A percentile compares a stretch with the other conserved stretches of the same genome.
Evolutionary conservation across 805 yeast genomes (phyloP).

Genomic region (Hanseniaspora lachancei): DNA sequence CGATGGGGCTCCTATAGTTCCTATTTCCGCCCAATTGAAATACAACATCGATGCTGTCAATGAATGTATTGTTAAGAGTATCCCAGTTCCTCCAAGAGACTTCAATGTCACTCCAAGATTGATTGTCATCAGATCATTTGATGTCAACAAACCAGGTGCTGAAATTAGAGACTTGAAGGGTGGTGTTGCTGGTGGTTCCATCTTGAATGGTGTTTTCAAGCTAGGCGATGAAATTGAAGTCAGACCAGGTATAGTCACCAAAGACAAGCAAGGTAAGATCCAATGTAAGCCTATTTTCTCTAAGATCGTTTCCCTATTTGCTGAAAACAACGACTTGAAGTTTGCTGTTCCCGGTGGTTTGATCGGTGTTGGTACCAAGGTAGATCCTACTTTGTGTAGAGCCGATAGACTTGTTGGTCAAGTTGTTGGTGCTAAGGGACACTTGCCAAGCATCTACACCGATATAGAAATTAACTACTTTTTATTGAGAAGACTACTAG

Average conservation of each 20-base stretch:
- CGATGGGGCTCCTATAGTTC: conserved; percentile 97
- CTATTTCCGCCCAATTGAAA: conserved; percentile 96
- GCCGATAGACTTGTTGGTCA: conserved; percentile 99
- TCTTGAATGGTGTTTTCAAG: conserved; percentile 90
- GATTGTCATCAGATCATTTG: conserved; percentile 95
- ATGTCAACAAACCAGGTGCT: conserved; percentile 97
- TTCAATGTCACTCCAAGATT: conserved; percentile 86
- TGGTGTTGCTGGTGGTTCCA: conserved; percentile 99
- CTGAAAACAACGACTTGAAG: conserved; percentile 94
- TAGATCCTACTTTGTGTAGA: conserved; percentile 97
- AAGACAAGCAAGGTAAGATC: conserved; percentile 74
- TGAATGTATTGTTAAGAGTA: conserved; percentile 81
- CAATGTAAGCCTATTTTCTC: conserved; percentile 95
- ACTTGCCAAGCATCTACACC: conserved; percentile 88
- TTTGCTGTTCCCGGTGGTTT: conserved; percentile 99
- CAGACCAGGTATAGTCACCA: conserved; percentile 97
- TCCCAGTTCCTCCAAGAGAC: conserved; percentile 95
- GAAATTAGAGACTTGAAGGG: conserved; percentile 95
- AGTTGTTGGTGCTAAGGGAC: conserved; percentile 95
- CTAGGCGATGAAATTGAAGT: conserved; percentile 97
- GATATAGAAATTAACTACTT: conserved; percentile 96
- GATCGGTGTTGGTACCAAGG: conserved; percentile 98
- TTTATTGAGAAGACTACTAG: conserved; percentile 87
- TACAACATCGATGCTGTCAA: conserved; percentile 98
- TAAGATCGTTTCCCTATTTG: conserved; percentile 82